Conservation (phyloP, 2,329 filamentous ascomycete species). For the Fusarium hostae region DNA sequence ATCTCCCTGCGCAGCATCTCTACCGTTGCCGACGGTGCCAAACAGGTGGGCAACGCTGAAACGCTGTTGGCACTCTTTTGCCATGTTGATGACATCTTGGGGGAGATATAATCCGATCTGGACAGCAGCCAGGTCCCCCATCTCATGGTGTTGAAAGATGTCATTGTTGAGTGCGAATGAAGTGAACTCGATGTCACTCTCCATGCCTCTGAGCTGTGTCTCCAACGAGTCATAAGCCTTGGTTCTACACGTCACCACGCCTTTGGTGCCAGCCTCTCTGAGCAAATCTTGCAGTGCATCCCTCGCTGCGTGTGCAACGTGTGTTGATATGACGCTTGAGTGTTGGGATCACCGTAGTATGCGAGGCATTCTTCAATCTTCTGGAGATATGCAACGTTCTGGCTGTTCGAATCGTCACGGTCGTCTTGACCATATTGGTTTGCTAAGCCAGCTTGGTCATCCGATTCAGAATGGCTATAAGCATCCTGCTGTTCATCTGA, state of each 20-base stretch:
- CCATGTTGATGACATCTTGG: not conserved
- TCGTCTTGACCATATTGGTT: no score
- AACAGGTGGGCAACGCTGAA: not conserved
- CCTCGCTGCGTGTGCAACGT: not conserved
- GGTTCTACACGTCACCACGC: not conserved
- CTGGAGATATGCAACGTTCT: not conserved
- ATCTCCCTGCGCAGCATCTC: not conserved
- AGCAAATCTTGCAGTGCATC: not conserved
- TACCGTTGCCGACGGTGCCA: not conserved
- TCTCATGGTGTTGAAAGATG: not conserved
- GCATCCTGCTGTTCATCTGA: no score
- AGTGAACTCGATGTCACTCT: not conserved
- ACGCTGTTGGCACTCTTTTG: not conserved
- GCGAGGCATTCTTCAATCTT: not conserved
- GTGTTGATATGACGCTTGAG: not conserved
- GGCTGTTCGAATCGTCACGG: not conserved
- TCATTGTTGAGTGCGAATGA: not conserved
- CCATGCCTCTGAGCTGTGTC: not conserved
- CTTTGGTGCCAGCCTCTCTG: not conserved
- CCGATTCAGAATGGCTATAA: no score
- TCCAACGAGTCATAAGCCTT: not conserved
- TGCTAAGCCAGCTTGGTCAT: no score
- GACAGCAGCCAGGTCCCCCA: not conserved
- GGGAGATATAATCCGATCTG: not conserved
- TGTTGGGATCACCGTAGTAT: not conserved